A percentile compares a stretch with the other conserved stretches of the same genome.
These are phyloP conservation scores for Piper longum DNA, from an alignment of 164 flowering plant species.

Conservation along the genomic window DNA sequence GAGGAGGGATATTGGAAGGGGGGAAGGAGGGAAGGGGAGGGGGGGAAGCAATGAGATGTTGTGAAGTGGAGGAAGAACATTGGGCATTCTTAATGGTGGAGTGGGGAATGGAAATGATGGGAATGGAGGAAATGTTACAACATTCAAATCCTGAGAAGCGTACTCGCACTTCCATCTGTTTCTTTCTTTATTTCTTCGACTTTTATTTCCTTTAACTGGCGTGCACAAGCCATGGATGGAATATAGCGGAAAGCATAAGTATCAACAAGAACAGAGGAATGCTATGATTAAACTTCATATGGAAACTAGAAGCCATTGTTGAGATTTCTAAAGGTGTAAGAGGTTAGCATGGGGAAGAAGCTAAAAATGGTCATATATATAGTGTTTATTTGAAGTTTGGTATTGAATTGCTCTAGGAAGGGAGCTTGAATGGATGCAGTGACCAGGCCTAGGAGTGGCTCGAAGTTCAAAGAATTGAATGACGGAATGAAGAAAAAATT, in stretches of 20 bases:
- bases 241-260: neutral
- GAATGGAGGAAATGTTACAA: conserved; percentile 1
- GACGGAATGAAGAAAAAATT: neutral
- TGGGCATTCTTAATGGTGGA: neutral
- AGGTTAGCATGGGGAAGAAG: neutral
- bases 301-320: neutral
- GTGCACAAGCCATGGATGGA: neutral
- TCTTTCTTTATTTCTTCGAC: neutral
- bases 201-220: neutral
- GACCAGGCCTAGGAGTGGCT: neutral
- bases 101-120: conserved; percentile 2
- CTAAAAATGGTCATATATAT: neutral
- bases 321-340: neutral
- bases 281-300: neutral
- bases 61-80: neutral
- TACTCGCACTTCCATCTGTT: neutral
- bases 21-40: conserved; percentile 3
- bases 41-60: neutral
- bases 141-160: neutral
- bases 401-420: neutral
- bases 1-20: neutral
- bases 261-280: neutral
- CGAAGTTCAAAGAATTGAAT: neutral
- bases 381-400: neutral
- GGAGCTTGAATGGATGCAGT: neutral